Base-by-base conservation (phyloP, 2,329 filamentous ascomycete genomes). In the Exophiala sp. region DNA sequence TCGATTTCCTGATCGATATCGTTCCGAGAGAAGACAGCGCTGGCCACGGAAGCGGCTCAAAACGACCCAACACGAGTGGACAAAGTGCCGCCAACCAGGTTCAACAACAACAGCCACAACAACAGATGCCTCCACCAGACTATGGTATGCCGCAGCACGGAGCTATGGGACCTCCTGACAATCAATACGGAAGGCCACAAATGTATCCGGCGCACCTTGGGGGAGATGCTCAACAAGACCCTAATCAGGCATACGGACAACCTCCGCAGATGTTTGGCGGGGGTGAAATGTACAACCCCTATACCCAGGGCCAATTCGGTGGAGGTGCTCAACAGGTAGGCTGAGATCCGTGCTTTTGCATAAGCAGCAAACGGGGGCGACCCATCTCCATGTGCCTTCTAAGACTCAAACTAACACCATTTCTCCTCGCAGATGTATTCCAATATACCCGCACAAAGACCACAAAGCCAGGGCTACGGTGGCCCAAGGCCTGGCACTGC, bases 1-100 rank as follows among this genome's bases (percentile, higher is more conserved):
- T 99, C 71, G 94, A 99, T 75, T 99, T 99, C 74, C 79, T 99
- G 55, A 99, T 99, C 69, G 94, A 99, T 69, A 99, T 99, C 58
- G 94, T 99, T 5, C 94, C 94, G 3, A 86, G 94, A 48, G 94
- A 99, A 71, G 94, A 99, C 71, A 91, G 92, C 34, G 82, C 88
- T 8, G 85, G 87, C 18, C 90, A 91, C 68, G 58, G 56, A 33
- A 51, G 54, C 46, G 54, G 52, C 24, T 79, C 85, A 5, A 78
- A 74, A 45, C 74, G 75, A 62, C 67, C 72, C 41, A 69, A 65
- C 32, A 71, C 67, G 40, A 76, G 78, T 40, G 76, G 80, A 6
- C 57, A 66, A 20, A 59, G 65, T 39, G 56, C 67, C n/a, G 55
- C 65, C 41, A 58, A 71, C 21, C 73, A 75, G 57, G 72, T 65